phyloP scores from a whole-genome alignment of 345 rosid species.

The Gossypium ekmanianum region DNA sequence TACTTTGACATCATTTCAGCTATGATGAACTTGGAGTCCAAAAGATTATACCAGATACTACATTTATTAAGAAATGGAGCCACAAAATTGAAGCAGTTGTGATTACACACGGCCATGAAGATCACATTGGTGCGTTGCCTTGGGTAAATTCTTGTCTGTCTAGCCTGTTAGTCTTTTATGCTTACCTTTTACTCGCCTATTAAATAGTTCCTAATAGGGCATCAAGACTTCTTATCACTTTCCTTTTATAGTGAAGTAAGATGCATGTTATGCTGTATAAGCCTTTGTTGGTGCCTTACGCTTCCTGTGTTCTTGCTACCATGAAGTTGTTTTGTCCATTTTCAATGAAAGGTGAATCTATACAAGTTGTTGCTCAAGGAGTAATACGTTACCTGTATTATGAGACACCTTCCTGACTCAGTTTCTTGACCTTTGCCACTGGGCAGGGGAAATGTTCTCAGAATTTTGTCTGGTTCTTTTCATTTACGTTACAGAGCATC shows the following conservation, averaged over 20 bases:
- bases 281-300: neutral
- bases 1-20: slow-evolving; percentile 41
- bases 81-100: slow-evolving; percentile 96
- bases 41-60: slow-evolving; percentile 90
- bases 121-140: slow-evolving; percentile 99
- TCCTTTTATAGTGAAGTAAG: slow-evolving; percentile 1
- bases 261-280: neutral
- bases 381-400: neutral
- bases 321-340: neutral
- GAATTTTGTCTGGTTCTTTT: neutral
- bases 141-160: slow-evolving; percentile 61
- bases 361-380: neutral
- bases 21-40: slow-evolving; percentile 92
- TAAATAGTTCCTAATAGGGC: neutral
- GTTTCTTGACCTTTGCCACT: neutral
- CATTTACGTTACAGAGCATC: neutral
- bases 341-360: neutral
- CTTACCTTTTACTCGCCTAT: neutral
- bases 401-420: neutral
- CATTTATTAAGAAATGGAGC: slow-evolving; percentile 90
- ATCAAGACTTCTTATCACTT: neutral
- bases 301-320: neutral
- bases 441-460: neutral
- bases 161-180: neutral
- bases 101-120: slow-evolving; percentile 98